Conservation (phyloP, 179 eudicot genomes). For the Silene noctiflora region DNA sequence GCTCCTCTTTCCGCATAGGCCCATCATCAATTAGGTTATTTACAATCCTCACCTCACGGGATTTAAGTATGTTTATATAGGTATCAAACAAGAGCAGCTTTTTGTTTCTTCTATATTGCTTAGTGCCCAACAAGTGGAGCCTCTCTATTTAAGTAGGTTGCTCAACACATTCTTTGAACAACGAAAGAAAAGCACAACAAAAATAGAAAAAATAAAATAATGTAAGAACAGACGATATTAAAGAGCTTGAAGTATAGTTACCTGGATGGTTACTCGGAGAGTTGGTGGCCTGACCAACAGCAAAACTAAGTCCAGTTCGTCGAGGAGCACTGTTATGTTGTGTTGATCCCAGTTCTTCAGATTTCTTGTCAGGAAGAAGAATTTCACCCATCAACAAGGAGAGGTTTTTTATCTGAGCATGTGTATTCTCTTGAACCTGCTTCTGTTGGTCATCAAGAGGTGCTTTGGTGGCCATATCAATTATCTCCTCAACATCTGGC, state of each 20-base stretch:
- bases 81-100: not conserved
- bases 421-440: constrained; percentile 85
- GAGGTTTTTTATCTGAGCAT: constrained; percentile 60
- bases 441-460: constrained; percentile 70
- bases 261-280: constrained; percentile 41
- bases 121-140: not conserved
- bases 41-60: not conserved
- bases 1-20: not conserved
- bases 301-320: constrained; percentile 81
- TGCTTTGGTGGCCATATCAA: constrained; percentile 76
- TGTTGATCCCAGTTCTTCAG: constrained; percentile 25
- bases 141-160: not conserved
- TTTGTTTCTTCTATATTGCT: not conserved
- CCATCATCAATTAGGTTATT: not conserved
- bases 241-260: constrained; percentile 30
- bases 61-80: not conserved
- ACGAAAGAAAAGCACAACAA: not conserved
- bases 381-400: constrained; percentile 66
- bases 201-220: not conserved
- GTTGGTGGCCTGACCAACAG: constrained; percentile 55
- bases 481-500: constrained; percentile 80
- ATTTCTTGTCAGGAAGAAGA: constrained; percentile 51
- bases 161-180: not conserved
- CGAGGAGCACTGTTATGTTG: constrained; percentile 28
- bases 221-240: not conserved